Evolutionary conservation across 495 filamentous ascomycete species (phyloP), one percentile per base, ranked within the genome.

Genomic region (Neurospora tetraspora): DNA sequence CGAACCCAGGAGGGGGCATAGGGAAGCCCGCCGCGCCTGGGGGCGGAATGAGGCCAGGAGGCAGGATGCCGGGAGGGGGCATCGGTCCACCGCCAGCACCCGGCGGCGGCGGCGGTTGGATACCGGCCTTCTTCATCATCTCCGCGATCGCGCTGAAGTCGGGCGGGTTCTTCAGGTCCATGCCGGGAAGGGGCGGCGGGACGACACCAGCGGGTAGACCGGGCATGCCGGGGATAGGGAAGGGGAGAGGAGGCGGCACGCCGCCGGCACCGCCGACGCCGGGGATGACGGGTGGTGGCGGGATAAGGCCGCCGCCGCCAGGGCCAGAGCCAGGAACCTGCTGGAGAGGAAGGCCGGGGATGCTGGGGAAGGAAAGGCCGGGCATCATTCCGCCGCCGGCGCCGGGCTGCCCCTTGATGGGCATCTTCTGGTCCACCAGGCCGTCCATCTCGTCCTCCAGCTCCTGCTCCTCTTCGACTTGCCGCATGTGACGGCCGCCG

Each of bases 361-460:
- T 83, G 65, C 83, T 83, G 4, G 85, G 85, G 73, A 88, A 85
- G 10, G 80, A 82, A 16, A 61, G 53, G 6, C 53, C 53, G 12
- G 53, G 53, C 53, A 61, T 61, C 53, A 61, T 80, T 43, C 81
- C 81, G 5, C 86, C 83, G 11, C 79, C 82, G 12, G 3, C 53
- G 23, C 12, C 23, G 72, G 16, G 84, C 40, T 68, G 39, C 39
- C 37, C 5, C 78, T 61, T 86, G 77, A 83, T 79, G 27, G 91
- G 90, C 88, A 94, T 93, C 77, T 93, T 93, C 81, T 99, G 96
- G 77, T 99, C 96, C 37, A 96, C 91, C n/a, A 99, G 84, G 9
- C 93, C 93, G 43, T 97, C 94, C 69, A 90, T 91, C 80, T 98
- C 95, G 77, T 98, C 96, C 79, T 97, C 92, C 68, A 93, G 83